Conservation (phyloP, 108 stramenopile genomes). For the Cyclotella baltica region DNA sequence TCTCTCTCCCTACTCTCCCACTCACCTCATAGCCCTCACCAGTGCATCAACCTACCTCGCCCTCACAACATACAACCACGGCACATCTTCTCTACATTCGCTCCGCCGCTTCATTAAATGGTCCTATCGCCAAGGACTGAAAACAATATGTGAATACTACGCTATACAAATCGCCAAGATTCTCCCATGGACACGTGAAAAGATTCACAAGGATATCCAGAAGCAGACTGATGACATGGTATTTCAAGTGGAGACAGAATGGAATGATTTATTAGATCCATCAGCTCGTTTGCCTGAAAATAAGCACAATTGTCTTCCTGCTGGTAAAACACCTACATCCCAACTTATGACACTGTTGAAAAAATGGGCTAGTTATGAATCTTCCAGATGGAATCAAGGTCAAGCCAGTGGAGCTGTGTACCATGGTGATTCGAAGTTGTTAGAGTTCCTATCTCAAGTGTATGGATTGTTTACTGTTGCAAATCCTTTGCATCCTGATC, state of each 20-base stretch:
- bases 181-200: constrained; percentile 21
- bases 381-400: constrained; percentile 15
- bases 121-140: constrained; percentile 7
- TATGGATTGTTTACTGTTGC: constrained; percentile 67
- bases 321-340: constrained; percentile 2
- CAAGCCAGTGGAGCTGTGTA: constrained; percentile 80
- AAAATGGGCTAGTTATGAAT: constrained; percentile 18
- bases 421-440: constrained; percentile 59
- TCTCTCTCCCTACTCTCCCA: neutral
- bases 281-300: constrained; percentile 11
- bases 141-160: constrained; percentile 2
- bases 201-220: constrained; percentile 3
- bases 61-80: constrained; percentile 15
- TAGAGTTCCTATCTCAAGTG: constrained; percentile 51
- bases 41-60: constrained; percentile 10
- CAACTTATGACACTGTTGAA: constrained; percentile 12
- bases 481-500: constrained; percentile 90
- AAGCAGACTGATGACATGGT: constrained; percentile 18
- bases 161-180: constrained; percentile 21
- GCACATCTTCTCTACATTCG: constrained; percentile 6
- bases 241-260: constrained; percentile 6
- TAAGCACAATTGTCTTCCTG: constrained; percentile 10
- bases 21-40: constrained; percentile 13
- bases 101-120: constrained; percentile 8
- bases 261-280: constrained; percentile 24